Base-by-base conservation (phyloP, 495 filamentous ascomycete species). In the Podospora conica region DNA sequence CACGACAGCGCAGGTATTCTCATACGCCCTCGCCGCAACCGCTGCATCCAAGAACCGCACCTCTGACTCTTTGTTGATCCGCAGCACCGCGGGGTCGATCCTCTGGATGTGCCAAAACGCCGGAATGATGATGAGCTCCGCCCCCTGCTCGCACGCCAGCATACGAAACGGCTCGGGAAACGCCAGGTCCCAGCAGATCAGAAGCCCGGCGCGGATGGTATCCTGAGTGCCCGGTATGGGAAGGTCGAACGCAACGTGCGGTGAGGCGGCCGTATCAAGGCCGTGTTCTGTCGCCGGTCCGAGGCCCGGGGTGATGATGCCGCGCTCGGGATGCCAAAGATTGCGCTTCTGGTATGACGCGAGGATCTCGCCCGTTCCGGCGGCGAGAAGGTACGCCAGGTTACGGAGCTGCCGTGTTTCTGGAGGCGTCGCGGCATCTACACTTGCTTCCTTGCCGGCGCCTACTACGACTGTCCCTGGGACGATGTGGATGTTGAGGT, bases 161-260 rank as follows among this genome's bases (percentile, higher is more conserved):
- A 90, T 91, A 10, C 93, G 81, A 72, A 95, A 96, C 0, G 90
- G 91, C 77, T 96, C 92, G 0, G 93, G 93, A 70, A 96, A 97
- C 1, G 91, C 90, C 23, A 95, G 71, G 77, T 97, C 93, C 92
- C 92, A 97, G 78, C 93, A 97, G 40, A 96, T 90, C 55, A 97
- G 80, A 76, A 97, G 73, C 0, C 93, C 93, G 1, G 92, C 88
- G 54, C 71, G 67, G 22, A 77, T 58, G 1, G 62, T 66, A 0
- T 48, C 48, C 6, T 60, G 58, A 0, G 63, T 22, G 2, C 29
- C 56, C 0, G 86, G 88, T 0, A 96, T 70, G 0, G 91, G 90
- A 0, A 90, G 94, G 54, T 93, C 86, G 70, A 97, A 88, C 0
- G 89, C 90, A 6, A 74, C 73, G 72, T 96, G 92, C 4, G 82